Evolutionary conservation across 805 yeast genomes (phyloP), one percentile per base, ranked within the genome.

Genomic region (Deakozyma indianensis): DNA sequence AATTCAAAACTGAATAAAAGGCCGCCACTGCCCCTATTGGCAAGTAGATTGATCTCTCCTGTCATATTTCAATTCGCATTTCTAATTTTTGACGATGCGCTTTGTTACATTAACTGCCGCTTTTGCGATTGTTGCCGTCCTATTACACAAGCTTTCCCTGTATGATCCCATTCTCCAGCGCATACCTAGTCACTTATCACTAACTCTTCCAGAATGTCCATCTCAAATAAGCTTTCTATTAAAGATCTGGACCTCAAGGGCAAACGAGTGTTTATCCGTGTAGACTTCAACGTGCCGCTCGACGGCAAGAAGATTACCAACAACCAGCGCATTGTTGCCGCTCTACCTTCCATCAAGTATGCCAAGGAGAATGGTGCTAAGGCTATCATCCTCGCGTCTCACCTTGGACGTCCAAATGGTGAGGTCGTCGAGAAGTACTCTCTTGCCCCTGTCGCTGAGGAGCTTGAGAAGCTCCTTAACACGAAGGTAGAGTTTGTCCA

Each of bases 301-400:
- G 97, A 92, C 64, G 97, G 96, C 58, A 77, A 76, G 62, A 88
- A 80, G 65, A 92, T 92, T 75, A 94, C 99, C 73, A 92, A 94
- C 80, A 94, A 92, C 76, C 97, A 92, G 74, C 83, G 99, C 74
- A 92, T 92, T 63, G 97, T 88, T 60, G 99, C 98, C 66, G 98
- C 99, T 56, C 72, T 94, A 60, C 99, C 99, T 68, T 90, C 99
- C 57, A 92, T 92, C 73, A 69, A 94, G 70, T 92, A 90, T 67
- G 96, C 90, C 45, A 72, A 83, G 65, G 90, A 84, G 64, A 81
- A 90, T 56, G 62, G 83, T 61, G 95, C 99, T 64, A 86, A 82
- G 75, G 85, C 78, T 55, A 80, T 92, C 55, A 73, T 92, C 56
- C 77, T 92, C 58, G 97, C 96, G 54, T 88, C 97, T 50, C 99